Evolutionary conservation across 345 rosid species (phyloP).

Genomic region (Excoecaria cochinchinensis): DNA sequence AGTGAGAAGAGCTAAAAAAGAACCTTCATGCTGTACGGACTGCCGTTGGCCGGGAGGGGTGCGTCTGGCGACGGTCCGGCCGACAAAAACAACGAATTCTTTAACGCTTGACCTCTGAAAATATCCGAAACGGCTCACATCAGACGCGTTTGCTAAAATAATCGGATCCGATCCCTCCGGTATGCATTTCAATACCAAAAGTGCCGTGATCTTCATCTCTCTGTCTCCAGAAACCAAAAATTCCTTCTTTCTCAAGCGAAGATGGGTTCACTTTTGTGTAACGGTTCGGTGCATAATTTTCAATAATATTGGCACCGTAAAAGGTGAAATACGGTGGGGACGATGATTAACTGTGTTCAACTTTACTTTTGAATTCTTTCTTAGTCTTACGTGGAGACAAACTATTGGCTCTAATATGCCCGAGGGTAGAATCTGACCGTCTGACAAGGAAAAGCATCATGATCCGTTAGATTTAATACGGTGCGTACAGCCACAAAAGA

Average conservation of each 20-base stretch:
- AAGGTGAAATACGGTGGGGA: not conserved
- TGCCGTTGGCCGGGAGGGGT: slow-evolving; percentile 85
- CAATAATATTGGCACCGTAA: not conserved
- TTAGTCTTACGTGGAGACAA: not conserved
- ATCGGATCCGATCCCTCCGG: slow-evolving; percentile 69
- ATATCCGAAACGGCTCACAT: slow-evolving; percentile 87
- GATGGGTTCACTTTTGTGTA: not conserved
- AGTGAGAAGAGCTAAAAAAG: not conserved
- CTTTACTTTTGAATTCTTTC: not conserved
- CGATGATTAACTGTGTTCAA: not conserved
- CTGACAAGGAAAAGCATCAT: not conserved
- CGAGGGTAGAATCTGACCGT: not conserved
- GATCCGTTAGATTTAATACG: too few relatives aligned
- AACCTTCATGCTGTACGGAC: slow-evolving; percentile 92
- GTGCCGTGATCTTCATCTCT: slow-evolving; percentile 89
- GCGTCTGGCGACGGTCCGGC: slow-evolving; percentile 91
- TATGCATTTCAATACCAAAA: slow-evolving; percentile 67
- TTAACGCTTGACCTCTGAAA: slow-evolving; percentile 83
- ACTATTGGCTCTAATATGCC: not conserved
- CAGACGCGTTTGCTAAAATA: slow-evolving; percentile 63
- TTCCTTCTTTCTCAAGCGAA: slow-evolving; percentile 8
- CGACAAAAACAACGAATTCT: slow-evolving; percentile 81
- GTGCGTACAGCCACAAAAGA: not conserved
- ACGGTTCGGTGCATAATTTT: not conserved
- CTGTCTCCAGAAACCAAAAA: slow-evolving; percentile 3